phyloP scores from a whole-genome alignment of 1,139 yeast genomes.

The Ogataea hybrid region DNA sequence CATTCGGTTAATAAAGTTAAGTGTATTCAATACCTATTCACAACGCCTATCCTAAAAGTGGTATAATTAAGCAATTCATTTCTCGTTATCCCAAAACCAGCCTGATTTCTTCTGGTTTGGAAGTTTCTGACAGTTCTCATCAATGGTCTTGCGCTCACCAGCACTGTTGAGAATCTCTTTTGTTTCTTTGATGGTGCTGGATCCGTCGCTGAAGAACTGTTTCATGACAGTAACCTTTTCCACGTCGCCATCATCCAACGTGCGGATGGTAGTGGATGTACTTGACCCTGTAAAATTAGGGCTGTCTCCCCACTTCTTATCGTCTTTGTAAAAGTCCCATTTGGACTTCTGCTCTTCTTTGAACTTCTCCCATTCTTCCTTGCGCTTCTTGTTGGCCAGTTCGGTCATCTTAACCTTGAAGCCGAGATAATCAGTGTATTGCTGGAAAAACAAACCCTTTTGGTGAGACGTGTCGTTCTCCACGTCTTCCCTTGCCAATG shows the following conservation, averaged over 20 bases:
- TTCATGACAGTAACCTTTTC: slow-evolving; percentile 52
- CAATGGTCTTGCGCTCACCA: slow-evolving; percentile 22
- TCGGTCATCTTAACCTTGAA: slow-evolving; percentile 64
- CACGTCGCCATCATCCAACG: slow-evolving; percentile 52
- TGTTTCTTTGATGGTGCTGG: slow-evolving; percentile 42
- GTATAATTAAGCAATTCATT: neutral
- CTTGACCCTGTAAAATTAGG: slow-evolving; percentile 49
- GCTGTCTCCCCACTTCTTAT: slow-evolving; percentile 26
- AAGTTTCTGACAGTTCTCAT: slow-evolving; percentile 16
- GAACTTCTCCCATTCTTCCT: slow-evolving; percentile 24
- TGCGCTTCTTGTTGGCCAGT: slow-evolving; percentile 23
- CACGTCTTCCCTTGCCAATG: slow-evolving; percentile 53
- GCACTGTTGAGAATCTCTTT: slow-evolving; percentile 32
- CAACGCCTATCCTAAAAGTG: neutral
- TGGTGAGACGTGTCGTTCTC: slow-evolving; percentile 36
- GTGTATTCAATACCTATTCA: neutral
- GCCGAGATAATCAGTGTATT: slow-evolving; percentile 60
- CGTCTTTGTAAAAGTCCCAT: slow-evolving; percentile 33
- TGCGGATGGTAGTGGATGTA: slow-evolving; percentile 42
- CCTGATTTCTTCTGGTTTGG: slow-evolving; percentile 21
- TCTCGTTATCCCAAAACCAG: slow-evolving; percentile 28
- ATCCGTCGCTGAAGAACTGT: slow-evolving; percentile 67
- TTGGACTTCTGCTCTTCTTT: slow-evolving; percentile 28
- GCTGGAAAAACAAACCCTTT: slow-evolving; percentile 52
- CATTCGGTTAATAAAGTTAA: slow-evolving; percentile 43